phyloP scores from a whole-genome alignment of 2,329 filamentous ascomycete genomes.

The Phyllosticta paracitricarpa region DNA sequence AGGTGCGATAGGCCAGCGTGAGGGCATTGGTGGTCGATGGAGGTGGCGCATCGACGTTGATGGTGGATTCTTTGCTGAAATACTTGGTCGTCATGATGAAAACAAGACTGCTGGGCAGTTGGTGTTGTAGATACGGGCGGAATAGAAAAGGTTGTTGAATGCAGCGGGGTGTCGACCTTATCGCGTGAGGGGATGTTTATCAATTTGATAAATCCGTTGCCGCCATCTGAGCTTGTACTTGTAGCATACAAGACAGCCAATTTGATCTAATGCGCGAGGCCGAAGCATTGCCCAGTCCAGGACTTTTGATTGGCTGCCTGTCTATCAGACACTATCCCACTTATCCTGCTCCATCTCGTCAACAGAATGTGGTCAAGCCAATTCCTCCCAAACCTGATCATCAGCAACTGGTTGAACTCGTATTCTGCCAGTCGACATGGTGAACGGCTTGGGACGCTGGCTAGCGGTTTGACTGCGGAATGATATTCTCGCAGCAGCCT shows the following conservation, averaged over 20 bases:
- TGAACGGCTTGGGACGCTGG: too few species aligned
- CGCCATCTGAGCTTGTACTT: background rate
- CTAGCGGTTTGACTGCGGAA: too few species aligned
- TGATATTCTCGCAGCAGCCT: too few species aligned
- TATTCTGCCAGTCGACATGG: too few species aligned
- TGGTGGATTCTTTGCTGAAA: conserved; percentile 17
- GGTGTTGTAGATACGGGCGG: background rate
- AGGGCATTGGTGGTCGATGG: conserved; percentile 16
- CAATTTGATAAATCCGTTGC: background rate
- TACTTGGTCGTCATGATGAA: conserved; percentile 14
- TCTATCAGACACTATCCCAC: background rate
- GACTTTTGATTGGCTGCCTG: background rate
- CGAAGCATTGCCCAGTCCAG: background rate
- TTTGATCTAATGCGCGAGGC: too few species aligned
- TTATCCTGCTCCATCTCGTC: too few species aligned
- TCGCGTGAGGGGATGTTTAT: background rate
- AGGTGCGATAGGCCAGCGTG: conserved; percentile 33
- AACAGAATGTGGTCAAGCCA: too few species aligned
- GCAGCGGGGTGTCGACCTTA: background rate
- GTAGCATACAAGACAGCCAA: background rate
- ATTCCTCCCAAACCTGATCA: too few species aligned
- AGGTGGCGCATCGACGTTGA: conserved; percentile 16
- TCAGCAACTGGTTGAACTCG: too few species aligned
- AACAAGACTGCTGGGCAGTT: background rate
- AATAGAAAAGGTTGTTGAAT: background rate